Evolutionary conservation across 2,329 filamentous ascomycete species (phyloP), one percentile per base, ranked within the genome.

Genomic region (Cladosporium austrohemisphaericum): DNA sequence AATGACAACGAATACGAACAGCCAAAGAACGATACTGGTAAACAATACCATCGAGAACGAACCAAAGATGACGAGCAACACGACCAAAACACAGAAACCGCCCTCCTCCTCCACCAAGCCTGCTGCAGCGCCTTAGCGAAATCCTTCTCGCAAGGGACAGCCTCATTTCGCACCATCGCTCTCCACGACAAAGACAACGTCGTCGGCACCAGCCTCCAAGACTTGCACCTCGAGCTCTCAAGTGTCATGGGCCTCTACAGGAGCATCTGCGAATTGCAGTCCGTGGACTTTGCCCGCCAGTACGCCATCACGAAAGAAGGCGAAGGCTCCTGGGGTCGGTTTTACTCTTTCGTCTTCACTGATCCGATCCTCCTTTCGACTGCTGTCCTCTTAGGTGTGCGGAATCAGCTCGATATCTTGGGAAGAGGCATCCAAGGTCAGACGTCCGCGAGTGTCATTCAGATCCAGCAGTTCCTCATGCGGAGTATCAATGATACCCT

Each of bases 401-500:
- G 45, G 8, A 38, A 48, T 9, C 45, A 41, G 10, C 33, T 48
- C 7, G 35, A 48, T 14, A 19, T 40, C 3, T 20, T 33, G 18
- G 19, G 20, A n/a, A 38, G 14, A n/a, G 29, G 36, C 9, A n/a
- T 38, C 16, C 28, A 41, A 3, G 35, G 23, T 18, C 33, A 26
- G 10, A 48, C 26, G 5, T 33, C 22, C 8, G 33, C 18, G 2
- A 20, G 33, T 10, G 28, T 48, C 5, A 5, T 48, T 13, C 26
- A 31, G 8, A 31, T 48, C 25, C 33, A 48, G 28, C 23, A 18
- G 6, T 45, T 51, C 29, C 38, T 57, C 16, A 47, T 58, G 6
- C 40, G 47, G 1, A 52, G 38, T 22, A 45, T 58, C 26, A 51
- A 51, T 20, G 41, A 45, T 1, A 51, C 54, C 7, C 43, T 58